Conservation (phyloP, 225 moss, liverwort and hornwort species). For the Pseudisothecium myosuroides region DNA sequence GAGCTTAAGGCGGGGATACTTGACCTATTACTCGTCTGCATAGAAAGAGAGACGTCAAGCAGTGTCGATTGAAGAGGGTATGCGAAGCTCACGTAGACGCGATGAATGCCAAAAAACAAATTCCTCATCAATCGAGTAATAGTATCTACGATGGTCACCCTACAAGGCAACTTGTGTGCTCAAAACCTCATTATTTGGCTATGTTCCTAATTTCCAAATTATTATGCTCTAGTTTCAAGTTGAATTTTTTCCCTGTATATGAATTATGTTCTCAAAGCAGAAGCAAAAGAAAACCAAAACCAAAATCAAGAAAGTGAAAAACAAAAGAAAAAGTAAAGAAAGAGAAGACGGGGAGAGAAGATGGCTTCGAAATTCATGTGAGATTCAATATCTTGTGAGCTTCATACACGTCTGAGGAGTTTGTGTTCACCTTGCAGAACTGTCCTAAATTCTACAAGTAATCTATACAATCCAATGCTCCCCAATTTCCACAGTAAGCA, state of each 20-base stretch:
- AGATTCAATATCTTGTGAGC: background rate
- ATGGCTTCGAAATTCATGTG: background rate
- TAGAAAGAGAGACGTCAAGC: background rate
- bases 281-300: no score
- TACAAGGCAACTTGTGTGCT: background rate
- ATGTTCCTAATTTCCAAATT: background rate
- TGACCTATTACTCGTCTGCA: conserved; percentile 21
- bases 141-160: background rate
- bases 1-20: conserved; percentile 14
- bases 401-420: background rate
- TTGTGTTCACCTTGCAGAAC: background rate
- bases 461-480: background rate
- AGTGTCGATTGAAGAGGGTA: background rate
- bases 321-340: background rate
- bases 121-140: background rate
- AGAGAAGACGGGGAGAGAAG: background rate
- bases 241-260: background rate
- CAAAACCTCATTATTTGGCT: background rate
- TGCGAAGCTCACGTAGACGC: background rate
- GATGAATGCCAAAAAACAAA: background rate
- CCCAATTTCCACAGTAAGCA: background rate
- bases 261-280: background rate
- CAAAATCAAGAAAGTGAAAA: background rate
- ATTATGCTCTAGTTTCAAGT: background rate
- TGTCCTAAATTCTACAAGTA: background rate